Evolutionary conservation across 2,329 filamentous ascomycete species (phyloP), one percentile per base, ranked within the genome.

Genomic region (Colletotrichum camelliae): DNA sequence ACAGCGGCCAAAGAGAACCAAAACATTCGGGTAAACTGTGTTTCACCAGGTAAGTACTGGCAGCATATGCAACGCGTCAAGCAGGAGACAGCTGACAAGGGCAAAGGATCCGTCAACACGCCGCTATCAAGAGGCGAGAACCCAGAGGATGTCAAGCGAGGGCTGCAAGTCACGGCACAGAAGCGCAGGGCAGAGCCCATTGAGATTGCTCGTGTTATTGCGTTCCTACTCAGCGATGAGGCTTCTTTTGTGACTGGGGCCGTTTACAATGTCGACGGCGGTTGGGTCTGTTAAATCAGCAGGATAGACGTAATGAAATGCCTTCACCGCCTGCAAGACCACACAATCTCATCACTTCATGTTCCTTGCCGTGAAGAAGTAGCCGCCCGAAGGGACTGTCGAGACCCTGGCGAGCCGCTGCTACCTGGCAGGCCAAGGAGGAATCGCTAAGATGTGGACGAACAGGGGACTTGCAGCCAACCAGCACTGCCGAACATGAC

Each of bases 1-100:
- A 77, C 80, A 4, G 82, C 82, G 2, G 83, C 83, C 1, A 79
- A 80, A 27, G 80, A 84, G 58, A 71, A 74, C 16, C 78, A 79
- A 29, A 61, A 76, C 3, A 74, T 81, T n/a, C 64, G 80, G 15
- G 78, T 81, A 2, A 81, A 82, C 52, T 78, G 74, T 12, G 74
- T 81, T 7, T 78, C 77, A 16, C 81, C 81, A 16, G 64, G 81
- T 81, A 29, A 78, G 80, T 33, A 24, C 4, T n/a, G 7, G 10
- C 6, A n/a, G 27, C 29, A 29, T 31, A 13, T n/a, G 18, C 29
- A 31, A 24, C 13, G 24, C 27, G 16, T 4, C 55, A 58, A 16
- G 16, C 29, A 12, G 16, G 9, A 27, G 13, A 2, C 9, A 27
- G 10, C 31, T 37, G 1, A 67, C n/a, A 4, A 29, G n/a, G n/a